phyloP scores from a whole-genome alignment of 192 early-diverging fungal genomes.

The Mycoemilia scoparia region DNA sequence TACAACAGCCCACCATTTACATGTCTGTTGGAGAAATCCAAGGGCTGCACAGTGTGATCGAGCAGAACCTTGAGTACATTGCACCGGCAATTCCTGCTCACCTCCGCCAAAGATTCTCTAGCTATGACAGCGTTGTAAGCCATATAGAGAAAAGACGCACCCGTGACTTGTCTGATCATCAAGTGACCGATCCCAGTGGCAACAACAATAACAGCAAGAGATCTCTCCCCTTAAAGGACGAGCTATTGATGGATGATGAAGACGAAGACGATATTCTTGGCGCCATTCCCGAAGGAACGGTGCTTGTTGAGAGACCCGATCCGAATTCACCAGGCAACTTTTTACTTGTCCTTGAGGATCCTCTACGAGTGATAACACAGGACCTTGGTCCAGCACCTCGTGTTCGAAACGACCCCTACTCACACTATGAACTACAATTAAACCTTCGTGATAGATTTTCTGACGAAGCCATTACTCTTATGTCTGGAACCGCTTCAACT shows the following conservation, averaged over 20 bases:
- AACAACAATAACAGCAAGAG: slow-evolving; percentile 2
- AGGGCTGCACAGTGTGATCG: slow-evolving; percentile 65
- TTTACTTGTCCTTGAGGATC: slow-evolving; percentile 38
- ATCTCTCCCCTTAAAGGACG: too few species aligned
- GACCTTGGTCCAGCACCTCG: slow-evolving; percentile 45
- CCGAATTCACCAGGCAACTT: slow-evolving; percentile 10
- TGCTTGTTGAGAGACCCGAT: slow-evolving; percentile 23
- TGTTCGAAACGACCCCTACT: slow-evolving; percentile 21
- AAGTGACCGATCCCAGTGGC: slow-evolving; percentile 1
- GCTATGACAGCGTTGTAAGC: slow-evolving; percentile 27
- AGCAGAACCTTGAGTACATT: slow-evolving; percentile 62
- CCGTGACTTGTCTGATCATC: slow-evolving; percentile 12
- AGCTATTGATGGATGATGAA: too few species aligned
- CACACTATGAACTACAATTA: slow-evolving; percentile 27
- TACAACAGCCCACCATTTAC: slow-evolving; percentile 70
- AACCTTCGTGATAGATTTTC: slow-evolving; percentile 40
- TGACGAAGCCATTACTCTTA: slow-evolving; percentile 29
- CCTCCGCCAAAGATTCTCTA: slow-evolving; percentile 28
- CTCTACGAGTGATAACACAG: slow-evolving; percentile 41
- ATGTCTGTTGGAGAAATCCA: slow-evolving; percentile 86
- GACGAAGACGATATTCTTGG: slow-evolving; percentile 24
- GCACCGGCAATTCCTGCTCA: slow-evolving; percentile 33
- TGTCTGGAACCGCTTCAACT: slow-evolving; percentile 29
- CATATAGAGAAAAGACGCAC: slow-evolving; percentile 27
- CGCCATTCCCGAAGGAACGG: slow-evolving; percentile 29